Evolutionary conservation across 306 rosid species (phyloP), one percentile per base, ranked within the genome.

Genomic region (Cucurbita ficifolia): DNA sequence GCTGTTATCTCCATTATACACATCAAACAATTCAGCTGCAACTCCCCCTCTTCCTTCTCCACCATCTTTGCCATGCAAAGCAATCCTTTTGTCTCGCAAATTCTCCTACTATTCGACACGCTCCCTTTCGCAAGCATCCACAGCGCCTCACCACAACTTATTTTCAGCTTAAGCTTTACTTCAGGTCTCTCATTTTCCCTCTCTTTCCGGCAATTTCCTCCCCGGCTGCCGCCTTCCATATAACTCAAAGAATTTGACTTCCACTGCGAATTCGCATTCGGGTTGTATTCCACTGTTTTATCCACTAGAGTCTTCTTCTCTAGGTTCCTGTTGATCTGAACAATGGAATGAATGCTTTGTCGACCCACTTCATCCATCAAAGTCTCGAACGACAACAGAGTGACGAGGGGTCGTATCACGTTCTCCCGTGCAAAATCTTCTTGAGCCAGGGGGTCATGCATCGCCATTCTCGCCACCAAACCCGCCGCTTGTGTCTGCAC

Each of bases 41-140:
- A 86, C 3, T 86, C 87, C 9, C 83, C 94, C 10, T 55, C 80
- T 65, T 87, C 90, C 8, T 70, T 79, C 82, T 87, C 92, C 48
- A 92, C 78, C 62, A 92, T 84, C 84, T 87, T 92, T 1, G 96
- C 96, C 74, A 92, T 74, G 85, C 91, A 90, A 77, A 90, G 82
- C 89, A 92, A 80, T 50, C 98, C 98, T 83, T 90, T 92, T 0
- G 96, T 88, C 87, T 88, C 96, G 0, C 91, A 82, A 59, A 90
- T 84, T 76, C 86, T 92, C 73, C 49, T 70, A 80, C 96, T 82
- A 53, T 86, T 83, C 11, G 53, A 45, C 64, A 86, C 78, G 64
- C 91, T 84, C 35, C 70, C 88, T 76, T 51, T 82, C 17, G 90
- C 89, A 45, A 93, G 83, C 78, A 86, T 90, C 96, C 97, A 93